These are phyloP conservation scores for Diplogelasinospora grovesii DNA, from an alignment of 495 filamentous ascomycete species.

Conservation along the genomic window DNA sequence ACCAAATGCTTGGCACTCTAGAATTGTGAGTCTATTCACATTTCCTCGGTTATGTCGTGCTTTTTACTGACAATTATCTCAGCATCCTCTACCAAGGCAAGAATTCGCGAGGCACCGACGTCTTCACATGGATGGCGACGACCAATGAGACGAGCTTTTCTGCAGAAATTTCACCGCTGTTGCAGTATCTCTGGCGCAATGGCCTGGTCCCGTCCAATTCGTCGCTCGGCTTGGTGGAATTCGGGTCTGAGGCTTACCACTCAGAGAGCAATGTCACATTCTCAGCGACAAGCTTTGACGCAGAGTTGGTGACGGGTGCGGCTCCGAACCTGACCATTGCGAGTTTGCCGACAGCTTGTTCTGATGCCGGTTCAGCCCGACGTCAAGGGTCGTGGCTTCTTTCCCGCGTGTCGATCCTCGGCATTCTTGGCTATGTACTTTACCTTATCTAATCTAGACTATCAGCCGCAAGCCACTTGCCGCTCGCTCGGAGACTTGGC, in stretches of 20 bases:
- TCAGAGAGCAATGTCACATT: constrained; percentile 24
- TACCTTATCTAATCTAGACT: constrained; percentile 18
- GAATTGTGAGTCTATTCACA: constrained; percentile 16
- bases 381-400: constrained; percentile 10
- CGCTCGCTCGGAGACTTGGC: constrained; percentile 4
- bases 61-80: constrained; percentile 8
- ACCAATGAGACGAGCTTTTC: constrained; percentile 15
- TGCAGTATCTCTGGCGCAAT: constrained; percentile 24
- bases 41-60: background rate
- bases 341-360: constrained; percentile 1
- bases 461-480: background rate
- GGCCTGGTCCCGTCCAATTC: constrained; percentile 16
- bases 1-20: constrained; percentile 8
- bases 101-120: constrained; percentile 21
- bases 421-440: constrained; percentile 13
- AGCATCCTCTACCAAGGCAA: constrained; percentile 20
- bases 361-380: constrained; percentile 5
- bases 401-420: constrained; percentile 17
- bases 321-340: constrained; percentile 11
- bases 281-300: constrained; percentile 14
- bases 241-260: constrained; percentile 23
- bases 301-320: constrained; percentile 13
- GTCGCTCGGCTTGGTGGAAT: constrained; percentile 18
- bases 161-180: constrained; percentile 21
- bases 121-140: constrained; percentile 21